These are phyloP conservation scores for Melastoma malabathricum DNA, from an alignment of 345 rosid species.

Conservation along the genomic window DNA sequence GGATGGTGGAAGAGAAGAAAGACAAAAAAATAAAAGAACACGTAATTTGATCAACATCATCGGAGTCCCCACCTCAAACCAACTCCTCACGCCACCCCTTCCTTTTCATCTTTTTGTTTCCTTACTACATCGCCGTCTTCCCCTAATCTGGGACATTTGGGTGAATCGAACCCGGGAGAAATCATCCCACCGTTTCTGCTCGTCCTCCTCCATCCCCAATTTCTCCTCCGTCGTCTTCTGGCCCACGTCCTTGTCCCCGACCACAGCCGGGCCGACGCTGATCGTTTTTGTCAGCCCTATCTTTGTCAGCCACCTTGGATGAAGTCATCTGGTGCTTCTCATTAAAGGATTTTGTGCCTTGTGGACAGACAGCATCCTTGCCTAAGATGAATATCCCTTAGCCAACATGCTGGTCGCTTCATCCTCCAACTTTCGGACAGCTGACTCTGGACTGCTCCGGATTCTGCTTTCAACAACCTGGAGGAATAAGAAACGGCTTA, in stretches of 20 bases:
- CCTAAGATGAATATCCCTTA: constrained; percentile 77
- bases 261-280: constrained; percentile 54
- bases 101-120: constrained; percentile 36
- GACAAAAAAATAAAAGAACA: too few relatives aligned
- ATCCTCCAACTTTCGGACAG: constrained; percentile 77
- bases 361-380: constrained; percentile 69
- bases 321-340: constrained; percentile 87
- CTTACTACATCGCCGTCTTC: constrained; percentile 22
- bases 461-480: constrained; percentile 37
- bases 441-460: constrained; percentile 51
- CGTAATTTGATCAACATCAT: background rate
- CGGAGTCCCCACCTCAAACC: background rate
- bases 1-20: too few relatives aligned
- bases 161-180: constrained; percentile 69
- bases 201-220: constrained; percentile 11
- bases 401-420: constrained; percentile 87
- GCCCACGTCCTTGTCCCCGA: constrained; percentile 46
- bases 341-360: constrained; percentile 75
- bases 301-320: constrained; percentile 77
- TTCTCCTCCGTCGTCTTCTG: constrained; percentile 21
- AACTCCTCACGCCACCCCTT: too few relatives aligned
- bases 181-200: constrained; percentile 68
- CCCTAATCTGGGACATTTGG: constrained; percentile 77
- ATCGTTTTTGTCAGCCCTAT: constrained; percentile 77
- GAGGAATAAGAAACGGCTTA: constrained; percentile 3